Base-by-base conservation (phyloP, 768 basidiomycete species). In the Leucocoprinus birnbaumii region DNA sequence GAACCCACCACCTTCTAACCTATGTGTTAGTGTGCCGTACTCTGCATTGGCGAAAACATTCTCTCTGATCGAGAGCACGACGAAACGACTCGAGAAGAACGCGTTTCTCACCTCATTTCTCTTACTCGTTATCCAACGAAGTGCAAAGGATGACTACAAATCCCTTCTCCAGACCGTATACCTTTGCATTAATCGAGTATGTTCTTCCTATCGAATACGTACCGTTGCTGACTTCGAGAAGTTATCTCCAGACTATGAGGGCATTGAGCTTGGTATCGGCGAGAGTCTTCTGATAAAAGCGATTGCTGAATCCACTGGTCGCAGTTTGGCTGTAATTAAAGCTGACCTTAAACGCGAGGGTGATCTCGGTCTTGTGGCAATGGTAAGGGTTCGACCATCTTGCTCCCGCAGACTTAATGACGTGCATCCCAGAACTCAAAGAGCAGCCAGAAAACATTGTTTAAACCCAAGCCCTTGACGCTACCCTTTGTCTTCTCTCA, bases 311-410 rank as follows among this genome's bases (percentile, higher is more conserved):
- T 93, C 93, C 3, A 96, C 94, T 0, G 97, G 96, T n/a, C 82
- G 97, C 55, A 93, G 86, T 60, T 68, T 84, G 37, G 77, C 84
- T 2, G 78, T 87, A 42, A 83, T 99, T 63, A 98, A 98, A 66
- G 83, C 87, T 4, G 96, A 98, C 63, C 77, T 98, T 58, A 93
- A 94, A 80, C 91, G 85, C 66, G 93, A 94, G 65, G 97, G 97
- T 35, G 97, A 99, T 66, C 75, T 99, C 6, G 97, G 97, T 7
- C 76, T 95, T 25, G 96, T 99, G 1, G 97, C 97, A n/a, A 94
- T 89, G 90, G 95, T 87, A 53, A 61, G 80, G 59, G 11, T 11
- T 11, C 31, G 11, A 31, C 31, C 14, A 55, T 18, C 19, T 51
- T 13, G 43, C 13, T 26, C 19, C 25, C 6, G 54, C 49, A 50